Base-by-base conservation (phyloP, 345 rosid species). In the Salix caprea region DNA sequence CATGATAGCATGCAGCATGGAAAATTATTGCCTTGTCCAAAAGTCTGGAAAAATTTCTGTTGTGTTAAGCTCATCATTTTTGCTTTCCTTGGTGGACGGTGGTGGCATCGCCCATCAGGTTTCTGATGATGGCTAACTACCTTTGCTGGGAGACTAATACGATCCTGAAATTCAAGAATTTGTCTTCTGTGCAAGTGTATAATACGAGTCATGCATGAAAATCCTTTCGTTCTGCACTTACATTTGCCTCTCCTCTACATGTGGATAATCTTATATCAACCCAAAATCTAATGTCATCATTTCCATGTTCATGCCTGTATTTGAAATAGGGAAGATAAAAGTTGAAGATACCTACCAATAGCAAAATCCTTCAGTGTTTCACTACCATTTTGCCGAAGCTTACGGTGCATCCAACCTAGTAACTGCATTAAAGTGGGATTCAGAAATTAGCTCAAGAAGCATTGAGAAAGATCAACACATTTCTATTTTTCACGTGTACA, bases 351-450 rank as follows among this genome's bases (percentile, higher is more conserved):
- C 87, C 84, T 84, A 90, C 97, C 93, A 7, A 86, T 76, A 67
- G 81, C 82, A 67, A 86, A 86, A 80, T 92, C 97, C 81, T 84
- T 90, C 73, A 84, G 75, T 9, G 86, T 86, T 72, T 90, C 94
- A 58, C 82, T 74, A 78, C 89, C 84, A 69, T 83, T 85, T 69
- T 89, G 94, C 75, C 94, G 86, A 62, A 90, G 85, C 84, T 92
- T 92, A 0, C 97, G 89, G 79, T 92, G 94, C 97, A 92, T 90
- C 97, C 97, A 92, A 74, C 90, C 93, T 40, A 89, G 88, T 78
- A 92, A 85, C 94, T 92, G 86, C 89, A 83, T 67, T 77, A 76
- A 76, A 64, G 56, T 72, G 76, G 66, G 56, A 77, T 48, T n/a
- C 24, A 19, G 14, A 19, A 6, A 14, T 80, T 66, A 75, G 60